These are phyloP conservation scores for Sergeia podlipaevii DNA, from an alignment of 208 protist species.

Conservation along the genomic window DNA sequence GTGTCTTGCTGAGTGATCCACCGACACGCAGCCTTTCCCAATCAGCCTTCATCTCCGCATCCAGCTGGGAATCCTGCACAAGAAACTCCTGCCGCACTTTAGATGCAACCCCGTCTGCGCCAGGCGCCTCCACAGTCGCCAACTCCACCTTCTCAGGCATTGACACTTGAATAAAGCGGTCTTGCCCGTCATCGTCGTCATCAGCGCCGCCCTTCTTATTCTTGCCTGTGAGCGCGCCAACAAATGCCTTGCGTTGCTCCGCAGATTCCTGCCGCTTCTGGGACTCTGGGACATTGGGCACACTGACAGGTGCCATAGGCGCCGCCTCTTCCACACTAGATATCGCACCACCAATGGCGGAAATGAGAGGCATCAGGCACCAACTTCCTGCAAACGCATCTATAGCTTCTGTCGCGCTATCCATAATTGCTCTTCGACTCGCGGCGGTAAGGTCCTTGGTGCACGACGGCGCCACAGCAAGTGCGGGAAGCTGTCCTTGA, in stretches of 20 bases:
- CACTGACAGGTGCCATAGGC: constrained; percentile 7
- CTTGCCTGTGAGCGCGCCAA: constrained; percentile 43
- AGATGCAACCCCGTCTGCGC: constrained; percentile 16
- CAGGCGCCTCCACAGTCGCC: constrained; percentile 44
- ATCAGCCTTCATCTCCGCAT: constrained; percentile 32
- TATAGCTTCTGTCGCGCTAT: constrained; percentile 68
- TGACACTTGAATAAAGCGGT: constrained; percentile 34
- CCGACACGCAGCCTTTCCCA: constrained; percentile 57
- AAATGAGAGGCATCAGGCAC: constrained; percentile 68
- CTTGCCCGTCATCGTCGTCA: constrained; percentile 43
- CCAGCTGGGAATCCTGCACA: constrained; percentile 23
- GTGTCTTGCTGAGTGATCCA: constrained; percentile 41
- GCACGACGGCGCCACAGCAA: constrained; percentile 39
- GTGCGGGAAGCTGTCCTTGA: constrained; percentile 17
- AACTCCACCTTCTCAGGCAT: constrained; percentile 71
- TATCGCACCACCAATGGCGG: constrained; percentile 57
- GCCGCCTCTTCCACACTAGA: constrained; percentile 14
- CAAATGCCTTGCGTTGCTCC: constrained; percentile 67
- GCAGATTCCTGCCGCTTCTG: constrained; percentile 29
- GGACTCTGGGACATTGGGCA: constrained; percentile 8
- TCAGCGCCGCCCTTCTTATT: constrained; percentile 1
- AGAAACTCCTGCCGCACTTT: constrained; percentile 50
- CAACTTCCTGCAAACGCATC: constrained; percentile 53
- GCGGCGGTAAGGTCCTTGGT: constrained; percentile 59
- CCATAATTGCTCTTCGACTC: constrained; percentile 54